Base-by-base conservation (phyloP, 495 filamentous ascomycete species). In the Pyrenopolyporus hunteri region DNA sequence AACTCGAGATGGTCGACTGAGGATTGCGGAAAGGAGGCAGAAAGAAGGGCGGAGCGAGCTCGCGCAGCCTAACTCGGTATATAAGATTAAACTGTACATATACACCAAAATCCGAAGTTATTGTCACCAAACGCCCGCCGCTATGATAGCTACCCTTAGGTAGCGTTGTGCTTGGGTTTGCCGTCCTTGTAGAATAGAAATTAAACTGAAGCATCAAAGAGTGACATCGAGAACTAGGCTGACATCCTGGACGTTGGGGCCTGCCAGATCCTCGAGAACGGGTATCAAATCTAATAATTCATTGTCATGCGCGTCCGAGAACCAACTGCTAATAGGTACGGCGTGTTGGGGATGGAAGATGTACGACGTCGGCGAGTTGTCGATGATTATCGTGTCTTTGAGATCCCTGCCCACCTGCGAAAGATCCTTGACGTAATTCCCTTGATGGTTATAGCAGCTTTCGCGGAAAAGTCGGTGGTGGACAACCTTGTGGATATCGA, bases 301-400 rank as follows among this genome's bases (percentile, higher is more conserved):
- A 75, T 99, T 99, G 79, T 99, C 94, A 76, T 99, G 94, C 53
- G 95, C 94, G 78, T 99, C 94, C 68, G 93, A 97, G 80, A 99
- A 99, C 94, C 94, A 99, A 83, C 93, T 97, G 83, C 93, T 97
- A 78, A 99, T 99, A 17, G 94, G 94, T 39, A 99, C 94, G 54
- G 94, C 94, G 74, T 99, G 94, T 79, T 99, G 93, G 10, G 95
- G 94, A 67, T 99, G 94, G 81, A 99, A 99, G 69, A 98, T 98
- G 76, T 99, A 99, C 16, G 93, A 97, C 11, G 95, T 99, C 13
- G 94, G 95, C 17, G 94, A 98, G 76, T 99, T 99, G 78, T 99
- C 94, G 69, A 99, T 99, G 71, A 99, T 99, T 71, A 99, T 99
- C 2, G 93, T 98, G 70, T 98, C 94, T 67, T 88, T 89, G 42